Evolutionary conservation across 495 filamentous ascomycete genomes (phyloP).

Genomic region (Penicillium cinerascens): DNA sequence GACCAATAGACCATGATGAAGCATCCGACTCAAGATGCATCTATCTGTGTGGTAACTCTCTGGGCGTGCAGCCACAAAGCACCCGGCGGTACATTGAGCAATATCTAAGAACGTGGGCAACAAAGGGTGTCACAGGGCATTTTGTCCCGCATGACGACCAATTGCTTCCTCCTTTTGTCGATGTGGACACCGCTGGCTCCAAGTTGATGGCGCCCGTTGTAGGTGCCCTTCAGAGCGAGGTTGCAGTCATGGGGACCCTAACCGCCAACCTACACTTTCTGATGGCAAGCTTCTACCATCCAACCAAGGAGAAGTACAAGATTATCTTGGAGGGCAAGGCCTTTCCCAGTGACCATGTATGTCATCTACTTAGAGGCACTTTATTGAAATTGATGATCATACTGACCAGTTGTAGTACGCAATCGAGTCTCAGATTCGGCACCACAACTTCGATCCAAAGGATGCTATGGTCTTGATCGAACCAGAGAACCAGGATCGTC

Average conservation of each 20-base stretch:
- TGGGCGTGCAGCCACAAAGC: constrained; percentile 81
- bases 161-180: constrained; percentile 72
- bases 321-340: constrained; percentile 92
- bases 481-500: constrained; percentile 49
- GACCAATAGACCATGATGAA: constrained; percentile 30
- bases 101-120: constrained; percentile 84
- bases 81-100: constrained; percentile 67
- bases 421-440: constrained; percentile 78
- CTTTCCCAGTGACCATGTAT: constrained; percentile 88
- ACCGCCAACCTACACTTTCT: constrained; percentile 89
- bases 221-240: constrained; percentile 74
- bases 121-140: constrained; percentile 90
- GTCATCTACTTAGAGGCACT: constrained; percentile 1
- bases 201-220: constrained; percentile 78
- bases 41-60: constrained; percentile 96
- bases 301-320: constrained; percentile 71
- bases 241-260: constrained; percentile 90
- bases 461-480: constrained; percentile 74
- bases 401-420: constrained; percentile 61
- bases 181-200: constrained; percentile 70
- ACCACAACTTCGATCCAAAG: constrained; percentile 66
- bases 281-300: constrained; percentile 88
- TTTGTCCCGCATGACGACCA: constrained; percentile 78
- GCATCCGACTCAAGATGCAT: constrained; percentile 51
- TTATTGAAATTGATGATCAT: background rate